Base-by-base conservation (phyloP, 2,329 filamentous ascomycete species). In the Diaporthe citri region DNA sequence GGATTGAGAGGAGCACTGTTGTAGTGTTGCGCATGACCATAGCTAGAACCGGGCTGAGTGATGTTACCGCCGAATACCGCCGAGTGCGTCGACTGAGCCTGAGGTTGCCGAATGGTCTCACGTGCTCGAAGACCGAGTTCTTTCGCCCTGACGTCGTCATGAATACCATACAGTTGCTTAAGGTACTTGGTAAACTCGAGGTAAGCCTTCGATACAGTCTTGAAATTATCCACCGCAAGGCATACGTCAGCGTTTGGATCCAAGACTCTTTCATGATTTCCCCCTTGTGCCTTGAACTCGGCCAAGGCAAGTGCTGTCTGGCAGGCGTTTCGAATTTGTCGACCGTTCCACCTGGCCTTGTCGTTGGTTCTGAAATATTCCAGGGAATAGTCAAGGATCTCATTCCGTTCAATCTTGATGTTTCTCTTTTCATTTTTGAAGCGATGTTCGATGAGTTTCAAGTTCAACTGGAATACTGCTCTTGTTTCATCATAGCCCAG, bases 381-480 rank as follows among this genome's bases (percentile, higher is more conserved):
- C 10, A 59, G 39, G 12, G 56, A 55, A 4, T 4, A 52, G 0
- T 60, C 12, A 1, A 48, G 9, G 41, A 66, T 25, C 5, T 31
- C 60, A 6, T 34, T 7, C 0, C 13, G 9, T n/a, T 75, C 60
- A 46, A 75, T 57, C 2, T 41, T 17, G 25, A 71, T 39, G 1
- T n/a, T 51, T 0, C 55, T 57, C 0, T 28, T 17, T 5, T 60
- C 46, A 1, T 28, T 28, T 6, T 7, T 6, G 25, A 51, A 71
- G 0, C 69, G 43, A 3, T 71, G 31, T 4, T 71, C 4, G 56
- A 83, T 77, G 15, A 79, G 75, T 2, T 72, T 52, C 0, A 88
- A 85, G 79, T 86, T 84, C 77, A 85, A 82, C 36, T 79, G 78
- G 85, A 86, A 88, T 78, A 87, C 86, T 73, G 83, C 82, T 75